Evolutionary conservation across 371 early-diverging fungal species (phyloP).

Genomic region (Mortierella sp.): DNA sequence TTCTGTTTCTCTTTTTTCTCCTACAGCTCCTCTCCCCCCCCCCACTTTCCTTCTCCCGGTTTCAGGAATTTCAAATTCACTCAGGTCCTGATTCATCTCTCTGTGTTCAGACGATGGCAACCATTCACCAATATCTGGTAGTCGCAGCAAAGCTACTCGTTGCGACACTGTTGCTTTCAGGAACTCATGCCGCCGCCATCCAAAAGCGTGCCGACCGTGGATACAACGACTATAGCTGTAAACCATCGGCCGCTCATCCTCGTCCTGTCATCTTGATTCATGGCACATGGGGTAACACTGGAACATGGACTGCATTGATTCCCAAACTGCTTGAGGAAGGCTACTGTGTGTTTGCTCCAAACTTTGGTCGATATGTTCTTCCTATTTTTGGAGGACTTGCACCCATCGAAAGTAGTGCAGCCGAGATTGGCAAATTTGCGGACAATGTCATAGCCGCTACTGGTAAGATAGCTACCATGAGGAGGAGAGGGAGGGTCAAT

Average conservation of each 20-base stretch:
- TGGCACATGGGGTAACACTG: slow-evolving; percentile 3
- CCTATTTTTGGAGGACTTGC: slow-evolving; percentile 6
- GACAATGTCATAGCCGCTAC: slow-evolving; percentile 10
- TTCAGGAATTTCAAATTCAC: background rate
- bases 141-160: background rate
- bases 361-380: slow-evolving; percentile 4
- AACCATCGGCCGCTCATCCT: slow-evolving; percentile 11
- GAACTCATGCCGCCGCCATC: slow-evolving; percentile 5
- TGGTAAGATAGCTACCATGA: slow-evolving; percentile 1
- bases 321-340: slow-evolving; percentile 7
- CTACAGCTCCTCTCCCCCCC: background rate
- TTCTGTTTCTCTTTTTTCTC: background rate
- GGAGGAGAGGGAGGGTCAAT: too few relatives aligned
- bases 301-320: background rate
- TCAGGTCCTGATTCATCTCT: too few relatives aligned
- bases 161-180: background rate
- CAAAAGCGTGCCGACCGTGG: background rate
- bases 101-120: background rate
- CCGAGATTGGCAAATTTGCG: background rate
- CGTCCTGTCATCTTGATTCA: slow-evolving; percentile 24
- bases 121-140: background rate
- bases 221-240: slow-evolving; percentile 10
- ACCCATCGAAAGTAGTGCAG: background rate
- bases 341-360: slow-evolving; percentile 17
- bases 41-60: background rate